Evolutionary conservation across 352 stramenopile species (phyloP).

Genomic region (Pythium myriotylum): DNA sequence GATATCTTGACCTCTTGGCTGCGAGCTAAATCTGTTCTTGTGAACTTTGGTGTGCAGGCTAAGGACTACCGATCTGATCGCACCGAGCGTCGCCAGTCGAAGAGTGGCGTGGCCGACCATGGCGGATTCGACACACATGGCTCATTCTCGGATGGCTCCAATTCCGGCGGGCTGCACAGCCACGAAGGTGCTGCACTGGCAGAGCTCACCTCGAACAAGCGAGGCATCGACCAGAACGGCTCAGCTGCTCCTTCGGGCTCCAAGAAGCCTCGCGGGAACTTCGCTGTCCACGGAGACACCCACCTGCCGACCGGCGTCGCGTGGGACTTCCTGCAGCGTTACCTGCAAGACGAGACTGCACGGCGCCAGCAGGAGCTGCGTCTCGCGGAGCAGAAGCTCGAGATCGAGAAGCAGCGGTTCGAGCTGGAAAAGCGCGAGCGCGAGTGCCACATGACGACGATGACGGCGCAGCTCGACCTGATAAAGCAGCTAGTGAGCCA

Average conservation of each 20-base stretch:
- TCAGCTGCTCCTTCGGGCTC: neutral
- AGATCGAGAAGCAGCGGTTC: conserved; percentile 29
- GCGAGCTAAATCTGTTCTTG: too few species aligned
- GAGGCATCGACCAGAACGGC: conserved; percentile 20
- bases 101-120: conserved; percentile 9
- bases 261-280: conserved; percentile 16
- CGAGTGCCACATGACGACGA: conserved; percentile 23
- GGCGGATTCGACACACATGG: conserved; percentile 11
- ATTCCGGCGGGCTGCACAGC: neutral
- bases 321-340: conserved; percentile 25
- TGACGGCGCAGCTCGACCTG: conserved; percentile 27
- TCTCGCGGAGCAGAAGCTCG: conserved; percentile 23
- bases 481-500: conserved; percentile 28
- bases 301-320: conserved; percentile 5
- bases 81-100: conserved; percentile 18
- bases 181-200: neutral
- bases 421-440: conserved; percentile 30
- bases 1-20: too few species aligned
- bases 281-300: conserved; percentile 1
- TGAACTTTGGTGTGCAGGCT: conserved; percentile 1
- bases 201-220: conserved; percentile 17
- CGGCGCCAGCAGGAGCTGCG: conserved; percentile 22
- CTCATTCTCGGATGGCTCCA: neutral
- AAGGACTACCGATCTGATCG: conserved; percentile 25
- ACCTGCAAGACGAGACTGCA: conserved; percentile 18